Percentiles rank a stretch among this genome's conserved stretches.
Conservation (phyloP, 2,329 filamentous ascomycete genomes). For the Trichoderma harzianum region DNA sequence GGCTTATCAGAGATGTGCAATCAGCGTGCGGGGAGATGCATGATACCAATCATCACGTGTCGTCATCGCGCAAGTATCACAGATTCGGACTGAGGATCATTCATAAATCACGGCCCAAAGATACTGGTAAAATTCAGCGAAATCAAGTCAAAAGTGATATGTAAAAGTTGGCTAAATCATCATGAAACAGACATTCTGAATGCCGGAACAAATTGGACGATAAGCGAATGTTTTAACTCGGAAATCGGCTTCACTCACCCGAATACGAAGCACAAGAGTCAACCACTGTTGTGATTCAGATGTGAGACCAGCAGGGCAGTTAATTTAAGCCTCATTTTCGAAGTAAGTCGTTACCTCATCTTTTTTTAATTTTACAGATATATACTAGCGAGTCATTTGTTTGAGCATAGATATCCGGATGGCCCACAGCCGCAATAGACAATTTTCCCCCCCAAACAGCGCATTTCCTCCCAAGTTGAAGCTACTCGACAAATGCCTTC, state of each 20-base stretch:
- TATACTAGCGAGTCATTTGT: neutral
- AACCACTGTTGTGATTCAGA: neutral
- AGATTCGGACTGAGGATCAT: neutral
- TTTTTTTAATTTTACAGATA: neutral
- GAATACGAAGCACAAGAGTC: neutral
- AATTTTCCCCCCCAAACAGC: neutral
- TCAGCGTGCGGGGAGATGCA: conserved; percentile 3
- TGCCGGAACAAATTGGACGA: neutral
- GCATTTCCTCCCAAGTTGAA: neutral
- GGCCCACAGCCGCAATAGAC: neutral
- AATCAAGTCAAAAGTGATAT: neutral
- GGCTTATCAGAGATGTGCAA: neutral
- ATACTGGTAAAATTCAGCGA: neutral
- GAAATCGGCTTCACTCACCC: neutral
- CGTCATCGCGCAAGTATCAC: neutral
- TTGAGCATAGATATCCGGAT: neutral
- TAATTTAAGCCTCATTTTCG: neutral
- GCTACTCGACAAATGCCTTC: neutral
- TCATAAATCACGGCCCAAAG: neutral
- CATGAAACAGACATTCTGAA: neutral
- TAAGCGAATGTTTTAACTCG: neutral
- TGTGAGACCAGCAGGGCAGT: neutral
- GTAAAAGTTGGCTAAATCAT: neutral
- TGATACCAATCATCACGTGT: conserved; percentile 10
- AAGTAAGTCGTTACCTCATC: neutral